phyloP scores from a whole-genome alignment of 2,329 filamentous ascomycete genomes.

The Rhexocercosporidium sp. region DNA sequence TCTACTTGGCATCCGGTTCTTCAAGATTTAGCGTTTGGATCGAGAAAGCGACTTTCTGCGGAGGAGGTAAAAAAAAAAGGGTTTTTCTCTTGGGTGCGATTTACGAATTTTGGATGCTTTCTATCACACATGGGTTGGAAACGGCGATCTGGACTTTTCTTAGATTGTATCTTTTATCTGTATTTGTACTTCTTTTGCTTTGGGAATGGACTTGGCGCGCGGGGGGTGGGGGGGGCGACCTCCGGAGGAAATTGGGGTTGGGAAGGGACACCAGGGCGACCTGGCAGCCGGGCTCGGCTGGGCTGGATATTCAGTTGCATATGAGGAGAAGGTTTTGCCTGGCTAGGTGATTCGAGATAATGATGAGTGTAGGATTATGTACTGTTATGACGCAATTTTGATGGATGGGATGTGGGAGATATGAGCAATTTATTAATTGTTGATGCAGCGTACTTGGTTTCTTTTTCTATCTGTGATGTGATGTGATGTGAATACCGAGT shows the following conservation, averaged over 20 bases:
- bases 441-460: neutral
- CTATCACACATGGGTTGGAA: neutral
- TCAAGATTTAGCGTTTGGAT: neutral
- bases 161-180: conserved; percentile 7
- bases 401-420: neutral
- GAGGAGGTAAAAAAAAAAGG: neutral
- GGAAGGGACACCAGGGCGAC: neutral
- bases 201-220: neutral
- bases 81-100: neutral
- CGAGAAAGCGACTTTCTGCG: neutral
- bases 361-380: neutral
- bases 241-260: neutral
- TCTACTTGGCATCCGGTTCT: neutral
- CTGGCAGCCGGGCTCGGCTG: neutral
- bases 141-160: neutral
- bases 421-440: neutral
- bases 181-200: neutral
- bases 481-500: too few relatives aligned
- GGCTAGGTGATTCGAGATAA: neutral
- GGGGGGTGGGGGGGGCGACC: too few relatives aligned
- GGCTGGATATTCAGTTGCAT: neutral
- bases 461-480: neutral
- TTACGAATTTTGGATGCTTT: conserved; percentile 4
- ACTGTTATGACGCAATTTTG: neutral
- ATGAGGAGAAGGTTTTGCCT: neutral